Base-by-base conservation (phyloP, 345 rosid species). In the Arabis hirsuta region DNA sequence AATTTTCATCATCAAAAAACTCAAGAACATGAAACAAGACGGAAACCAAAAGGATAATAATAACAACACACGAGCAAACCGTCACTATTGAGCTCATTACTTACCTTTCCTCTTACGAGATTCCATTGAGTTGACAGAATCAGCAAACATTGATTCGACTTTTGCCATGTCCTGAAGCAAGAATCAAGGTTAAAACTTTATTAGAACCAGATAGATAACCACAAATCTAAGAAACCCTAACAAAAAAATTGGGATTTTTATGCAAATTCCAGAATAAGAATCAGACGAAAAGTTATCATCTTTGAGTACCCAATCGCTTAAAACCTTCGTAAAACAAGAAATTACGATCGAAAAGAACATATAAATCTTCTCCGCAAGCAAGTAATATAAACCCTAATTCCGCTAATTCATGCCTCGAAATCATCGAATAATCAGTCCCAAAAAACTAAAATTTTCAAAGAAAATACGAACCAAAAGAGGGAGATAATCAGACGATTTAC, bases 71-170 rank as follows among this genome's bases (percentile, higher is more conserved):
- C 8, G 1, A 38, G 10, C 12, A 27, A 65, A 38, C 31, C 7
- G 38, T 1, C 34, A 64, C 42, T 47, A 65, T 22, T 26, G 41
- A 69, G 51, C 64, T 54, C 5, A 57, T 38, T 8, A 13, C 29
- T 32, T 32, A 47, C 11, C n/a, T 41, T 29, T 32, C 26, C 68
- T 67, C 78, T 67, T 74, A 13, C 56, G 11, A 61, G 63, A 61
- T 34, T 36, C 64, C 50, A 60, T 43, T 22, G 65, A 5, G 12
- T 8, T 6, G 6, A 67, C 4, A 12, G 36, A 44, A 44, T 12
- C 39, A 20, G n/a, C 12, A 45, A 32, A 22, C 12, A 48, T 31
- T 19, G 56, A 19, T 64, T 13, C 45, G 12, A 47, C 0, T 34
- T 7, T 34, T 48, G 69, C 31, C 56, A 64, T 65, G 47, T 41